Conservation (phyloP, 331 rosid species). For the Pyracantha coccinea region DNA sequence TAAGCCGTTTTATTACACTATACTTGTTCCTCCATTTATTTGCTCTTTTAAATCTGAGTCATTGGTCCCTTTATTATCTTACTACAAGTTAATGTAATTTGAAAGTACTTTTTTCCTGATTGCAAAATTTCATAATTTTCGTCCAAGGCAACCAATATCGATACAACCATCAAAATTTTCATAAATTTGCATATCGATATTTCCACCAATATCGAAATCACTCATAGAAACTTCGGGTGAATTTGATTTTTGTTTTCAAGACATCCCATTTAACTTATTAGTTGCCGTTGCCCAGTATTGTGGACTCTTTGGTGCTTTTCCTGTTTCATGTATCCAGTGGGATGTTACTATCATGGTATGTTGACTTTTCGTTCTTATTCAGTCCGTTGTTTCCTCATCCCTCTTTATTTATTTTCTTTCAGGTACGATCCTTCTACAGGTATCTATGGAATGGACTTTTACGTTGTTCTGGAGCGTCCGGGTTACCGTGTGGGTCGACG, state of each 20-base stretch:
- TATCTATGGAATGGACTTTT: constrained; percentile 55
- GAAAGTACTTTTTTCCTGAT: not conserved
- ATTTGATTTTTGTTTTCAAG: not conserved
- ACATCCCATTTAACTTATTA: no score
- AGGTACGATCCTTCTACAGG: constrained; percentile 56
- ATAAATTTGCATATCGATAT: no score
- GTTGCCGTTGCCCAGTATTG: no score
- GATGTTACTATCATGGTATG: no score
- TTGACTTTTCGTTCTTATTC: not conserved
- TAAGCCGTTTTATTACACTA: not conserved
- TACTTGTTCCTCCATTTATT: not conserved
- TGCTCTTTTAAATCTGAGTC: not conserved
- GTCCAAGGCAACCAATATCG: no score
- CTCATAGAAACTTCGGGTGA: not conserved
- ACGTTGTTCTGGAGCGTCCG: constrained; percentile 43
- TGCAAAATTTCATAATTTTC: no score
- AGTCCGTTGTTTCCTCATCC: not conserved
- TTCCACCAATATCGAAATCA: no score
- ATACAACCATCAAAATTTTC: no score
- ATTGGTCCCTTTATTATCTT: not conserved
- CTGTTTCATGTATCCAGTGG: no score
- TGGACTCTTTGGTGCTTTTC: not conserved
- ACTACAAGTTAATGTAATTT: not conserved
- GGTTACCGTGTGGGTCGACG: constrained; percentile 56
- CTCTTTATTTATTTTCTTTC: not conserved